Evolutionary conservation across 2,329 filamentous ascomycete genomes (phyloP).

Genomic region (Simplicillium sp.): DNA sequence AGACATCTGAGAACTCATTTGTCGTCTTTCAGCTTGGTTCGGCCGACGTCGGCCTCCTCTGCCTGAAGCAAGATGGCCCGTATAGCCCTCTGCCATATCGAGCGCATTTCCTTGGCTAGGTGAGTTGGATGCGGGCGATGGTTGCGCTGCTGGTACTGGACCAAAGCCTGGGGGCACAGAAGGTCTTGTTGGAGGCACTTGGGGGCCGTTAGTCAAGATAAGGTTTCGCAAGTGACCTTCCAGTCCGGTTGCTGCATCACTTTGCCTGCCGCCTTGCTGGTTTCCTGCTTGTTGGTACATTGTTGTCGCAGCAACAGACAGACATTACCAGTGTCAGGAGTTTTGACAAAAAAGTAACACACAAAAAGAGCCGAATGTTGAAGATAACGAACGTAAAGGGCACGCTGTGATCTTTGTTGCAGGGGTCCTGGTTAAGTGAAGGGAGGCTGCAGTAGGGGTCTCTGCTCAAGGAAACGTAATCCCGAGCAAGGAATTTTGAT

Average conservation of each 20-base stretch:
- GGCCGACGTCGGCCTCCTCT: conserved; percentile 23
- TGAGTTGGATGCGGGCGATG: too few species aligned
- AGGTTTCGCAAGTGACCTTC: conserved; percentile 51
- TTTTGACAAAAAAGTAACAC: background rate
- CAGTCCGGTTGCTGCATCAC: conserved; percentile 19
- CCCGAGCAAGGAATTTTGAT: too few species aligned
- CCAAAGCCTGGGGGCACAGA: background rate
- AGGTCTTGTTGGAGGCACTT: background rate
- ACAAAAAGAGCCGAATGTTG: too few species aligned
- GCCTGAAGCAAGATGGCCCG: background rate
- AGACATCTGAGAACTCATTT: conserved; percentile 50
- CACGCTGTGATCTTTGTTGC: too few species aligned
- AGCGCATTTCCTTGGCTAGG: too few species aligned
- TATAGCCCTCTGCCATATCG: too few species aligned
- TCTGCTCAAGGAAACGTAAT: too few species aligned
- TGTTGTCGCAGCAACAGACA: background rate
- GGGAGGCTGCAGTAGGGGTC: too few species aligned
- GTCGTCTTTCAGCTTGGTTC: conserved; percentile 54
- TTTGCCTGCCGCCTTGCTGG: background rate
- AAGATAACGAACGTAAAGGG: too few species aligned
- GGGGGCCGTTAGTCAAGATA: conserved; percentile 41
- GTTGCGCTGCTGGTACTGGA: background rate
- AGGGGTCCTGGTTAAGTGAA: too few species aligned
- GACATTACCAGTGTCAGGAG: too few species aligned
- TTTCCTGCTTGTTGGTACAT: background rate